Conservation (phyloP, 306 rosid genomes). For the Rosa multiflora region DNA sequence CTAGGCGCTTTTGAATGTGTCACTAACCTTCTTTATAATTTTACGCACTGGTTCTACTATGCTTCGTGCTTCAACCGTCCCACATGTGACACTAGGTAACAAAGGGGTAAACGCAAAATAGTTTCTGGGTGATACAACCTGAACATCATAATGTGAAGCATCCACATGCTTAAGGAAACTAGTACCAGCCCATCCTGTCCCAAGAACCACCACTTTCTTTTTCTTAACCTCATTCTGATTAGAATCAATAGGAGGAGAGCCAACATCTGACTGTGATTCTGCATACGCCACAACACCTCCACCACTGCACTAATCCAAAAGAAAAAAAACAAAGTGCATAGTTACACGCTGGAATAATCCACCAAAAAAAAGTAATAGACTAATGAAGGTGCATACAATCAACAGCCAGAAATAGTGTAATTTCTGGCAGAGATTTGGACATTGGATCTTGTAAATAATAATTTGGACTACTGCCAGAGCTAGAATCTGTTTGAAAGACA, state of each 20-base stretch:
- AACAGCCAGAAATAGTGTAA: background rate
- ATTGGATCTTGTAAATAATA: background rate
- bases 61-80: conserved; percentile 98
- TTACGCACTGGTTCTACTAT: conserved; percentile 88
- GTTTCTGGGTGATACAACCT: conserved; percentile 88
- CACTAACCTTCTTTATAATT: conserved; percentile 72
- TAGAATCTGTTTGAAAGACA: background rate
- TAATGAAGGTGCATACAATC: background rate
- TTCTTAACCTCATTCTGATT: conserved; percentile 32
- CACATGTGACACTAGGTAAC: conserved; percentile 92
- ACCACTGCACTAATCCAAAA: conserved; percentile 51
- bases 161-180: conserved; percentile 89
- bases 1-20: background rate
- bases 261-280: conserved; percentile 53
- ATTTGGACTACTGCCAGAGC: background rate
- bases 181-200: conserved; percentile 98
- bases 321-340: background rate
- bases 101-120: conserved; percentile 96
- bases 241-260: conserved; percentile 29
- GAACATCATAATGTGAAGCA: conserved; percentile 71
- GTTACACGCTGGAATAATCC: background rate
- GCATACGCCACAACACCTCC: conserved; percentile 87
- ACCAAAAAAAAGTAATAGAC: background rate
- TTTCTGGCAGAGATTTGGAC: background rate
- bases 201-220: conserved; percentile 90